phyloP scores from a whole-genome alignment of 1,284 basidiomycete genomes.

The Gastroboletus turbinatus region DNA sequence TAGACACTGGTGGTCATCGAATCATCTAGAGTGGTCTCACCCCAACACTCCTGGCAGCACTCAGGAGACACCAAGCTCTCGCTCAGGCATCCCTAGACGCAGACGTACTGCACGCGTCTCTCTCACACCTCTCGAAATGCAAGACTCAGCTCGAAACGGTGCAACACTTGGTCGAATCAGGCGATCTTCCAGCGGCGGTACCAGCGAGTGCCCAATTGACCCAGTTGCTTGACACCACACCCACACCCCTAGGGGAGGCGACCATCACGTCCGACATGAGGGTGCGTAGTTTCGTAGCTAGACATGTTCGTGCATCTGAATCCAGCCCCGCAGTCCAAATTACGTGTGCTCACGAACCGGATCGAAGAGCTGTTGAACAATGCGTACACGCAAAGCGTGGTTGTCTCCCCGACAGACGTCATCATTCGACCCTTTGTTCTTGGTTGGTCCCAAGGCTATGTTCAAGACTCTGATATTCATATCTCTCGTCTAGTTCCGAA shows the following conservation, averaged over 20 bases:
- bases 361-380: constrained; percentile 71
- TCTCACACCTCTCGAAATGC: constrained; percentile 55
- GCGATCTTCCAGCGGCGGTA: constrained; percentile 62
- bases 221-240: constrained; percentile 45
- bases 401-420: constrained; percentile 49
- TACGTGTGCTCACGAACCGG: constrained; percentile 54
- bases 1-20: constrained; percentile 7
- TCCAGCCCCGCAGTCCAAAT: constrained; percentile 44
- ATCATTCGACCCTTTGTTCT: constrained; percentile 52
- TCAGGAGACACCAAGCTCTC: constrained; percentile 57
- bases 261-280: constrained; percentile 54
- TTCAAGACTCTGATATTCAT: constrained; percentile 1
- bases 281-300: constrained; percentile 39
- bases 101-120: constrained; percentile 45
- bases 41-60: constrained; percentile 49
- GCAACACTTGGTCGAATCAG: constrained; percentile 47
- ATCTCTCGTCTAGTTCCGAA: constrained; percentile 47
- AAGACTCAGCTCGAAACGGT: constrained; percentile 45
- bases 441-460: constrained; percentile 41
- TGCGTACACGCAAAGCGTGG: constrained; percentile 59
- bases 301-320: constrained; percentile 2
- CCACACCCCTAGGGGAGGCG: constrained; percentile 52
- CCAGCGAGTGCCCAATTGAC: constrained; percentile 43
- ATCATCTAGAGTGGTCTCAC: constrained; percentile 61
- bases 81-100: constrained; percentile 61